phyloP scores from a whole-genome alignment of 2,329 filamentous ascomycete genomes.

The Cladosporium sphaerospermum region DNA sequence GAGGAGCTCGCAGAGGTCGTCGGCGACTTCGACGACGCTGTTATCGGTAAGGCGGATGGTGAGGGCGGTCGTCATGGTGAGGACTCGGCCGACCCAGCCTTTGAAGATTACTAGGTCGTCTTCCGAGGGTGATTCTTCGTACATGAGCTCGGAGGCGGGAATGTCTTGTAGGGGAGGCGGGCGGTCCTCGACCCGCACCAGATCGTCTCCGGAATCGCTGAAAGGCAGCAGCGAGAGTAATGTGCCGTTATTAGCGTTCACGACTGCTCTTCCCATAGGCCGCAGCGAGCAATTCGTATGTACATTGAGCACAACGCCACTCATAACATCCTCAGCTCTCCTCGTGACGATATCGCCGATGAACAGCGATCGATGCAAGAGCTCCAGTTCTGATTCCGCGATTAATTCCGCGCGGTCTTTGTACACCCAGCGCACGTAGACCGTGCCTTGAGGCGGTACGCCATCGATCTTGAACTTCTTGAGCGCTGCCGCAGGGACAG shows the following conservation, averaged over 20 bases:
- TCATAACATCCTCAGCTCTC: slow-evolving; percentile 42
- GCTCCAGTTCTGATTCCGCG: slow-evolving; percentile 37
- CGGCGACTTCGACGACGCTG: slow-evolving; percentile 48
- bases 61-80: slow-evolving; percentile 44
- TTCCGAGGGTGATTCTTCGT: slow-evolving; percentile 35
- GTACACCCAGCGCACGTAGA: slow-evolving; percentile 44
- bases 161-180: slow-evolving; percentile 22
- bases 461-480: slow-evolving; percentile 37
- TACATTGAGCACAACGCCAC: slow-evolving; percentile 49
- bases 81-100: slow-evolving; percentile 51
- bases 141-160: slow-evolving; percentile 26
- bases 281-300: slow-evolving; percentile 41
- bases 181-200: background rate
- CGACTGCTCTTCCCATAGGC: slow-evolving; percentile 18
- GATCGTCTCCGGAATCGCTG: background rate
- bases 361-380: slow-evolving; percentile 49
- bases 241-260: slow-evolving; percentile 6
- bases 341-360: slow-evolving; percentile 53
- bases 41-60: slow-evolving; percentile 47
- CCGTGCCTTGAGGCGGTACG: slow-evolving; percentile 47
- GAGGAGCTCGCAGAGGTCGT: slow-evolving; percentile 35
- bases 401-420: slow-evolving; percentile 38
- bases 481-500: slow-evolving; percentile 31
- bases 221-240: slow-evolving; percentile 7
- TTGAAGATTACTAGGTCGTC: slow-evolving; percentile 50